Base-by-base conservation (phyloP, 129 eudicot genomes). In the Tagetes erecta region DNA sequence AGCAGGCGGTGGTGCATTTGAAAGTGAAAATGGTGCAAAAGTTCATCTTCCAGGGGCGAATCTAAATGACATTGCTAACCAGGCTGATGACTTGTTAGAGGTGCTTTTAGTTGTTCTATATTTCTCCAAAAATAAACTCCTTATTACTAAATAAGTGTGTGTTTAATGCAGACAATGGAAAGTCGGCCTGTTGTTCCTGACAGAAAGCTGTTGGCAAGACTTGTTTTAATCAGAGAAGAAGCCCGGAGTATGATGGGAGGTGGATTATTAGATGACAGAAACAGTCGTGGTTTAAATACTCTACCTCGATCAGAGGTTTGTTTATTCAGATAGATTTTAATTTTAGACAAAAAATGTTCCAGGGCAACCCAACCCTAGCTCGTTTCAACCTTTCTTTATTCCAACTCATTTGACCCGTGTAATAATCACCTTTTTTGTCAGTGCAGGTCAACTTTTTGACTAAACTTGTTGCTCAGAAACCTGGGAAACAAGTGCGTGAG, bases 171-270 rank as follows among this genome's bases (percentile, higher is more conserved):
- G 98, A 88, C 96, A 10, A 94, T 94, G 98, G 98, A 94, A 82
- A 80, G 87, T 41, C 88, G 97, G 3, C 87, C 96, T 4, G 88
- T 84, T 72, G 87, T 94, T 75, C 98, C 97, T 20, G 98, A 94
- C 67, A 67, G 98, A 72, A 94, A 94, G 87, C 84, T 94, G 66
- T 86, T 94, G 79, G 97, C 98, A 44, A 86, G 98, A 76, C 96
- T 94, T 12, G 98, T 94, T 76, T 87, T 91, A 70, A 94, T 94
- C 63, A 88, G 97, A 94, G 98, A 94, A 84, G 98, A 94, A 81
- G 96, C 98, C 70, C 87, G 98, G 63, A 83, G 87, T 81, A 94
- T 94, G 98, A 88, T 94, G 97, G 98, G 98, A 66, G 96, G 98
- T 80, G 98, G 98, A 78, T 81, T 94, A 70, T 84, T 94, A 36